These are phyloP conservation scores for Aaosphaeria pasadenensis DNA, from an alignment of 2,329 filamentous ascomycete species.

Conservation along the genomic window DNA sequence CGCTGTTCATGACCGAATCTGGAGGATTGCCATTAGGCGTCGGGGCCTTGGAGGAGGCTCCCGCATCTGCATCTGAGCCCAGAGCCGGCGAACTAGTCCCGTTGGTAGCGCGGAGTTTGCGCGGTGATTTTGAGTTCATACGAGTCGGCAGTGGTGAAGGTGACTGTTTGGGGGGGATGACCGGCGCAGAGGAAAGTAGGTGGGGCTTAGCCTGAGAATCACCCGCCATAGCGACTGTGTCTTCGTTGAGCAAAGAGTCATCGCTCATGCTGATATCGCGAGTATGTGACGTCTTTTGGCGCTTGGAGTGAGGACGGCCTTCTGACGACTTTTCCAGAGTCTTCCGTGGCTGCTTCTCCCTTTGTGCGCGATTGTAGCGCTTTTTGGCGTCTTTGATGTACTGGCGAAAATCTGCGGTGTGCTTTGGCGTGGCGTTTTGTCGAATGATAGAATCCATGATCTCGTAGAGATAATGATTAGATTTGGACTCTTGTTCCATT, in stretches of 20 bases:
- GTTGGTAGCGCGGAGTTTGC: constrained; percentile 25
- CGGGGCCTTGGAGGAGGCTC: constrained; percentile 21
- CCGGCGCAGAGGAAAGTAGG: constrained; percentile 23
- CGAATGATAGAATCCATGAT: constrained; percentile 44
- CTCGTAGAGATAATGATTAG: constrained; percentile 33
- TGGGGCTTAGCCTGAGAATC: not conserved
- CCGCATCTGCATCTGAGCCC: constrained; percentile 19
- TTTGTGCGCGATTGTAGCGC: constrained; percentile 27
- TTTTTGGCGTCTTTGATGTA: constrained; percentile 45
- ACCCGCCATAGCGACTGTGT: not conserved
- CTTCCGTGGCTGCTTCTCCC: not conserved
- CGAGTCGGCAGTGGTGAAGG: constrained; percentile 23
- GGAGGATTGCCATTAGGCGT: constrained; percentile 26
- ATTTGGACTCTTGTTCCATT: constrained; percentile 41
- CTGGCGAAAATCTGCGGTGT: constrained; percentile 41
- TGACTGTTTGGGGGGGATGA: constrained; percentile 19
- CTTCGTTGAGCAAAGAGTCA: not conserved
- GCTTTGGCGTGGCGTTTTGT: constrained; percentile 37
- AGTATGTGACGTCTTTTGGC: not conserved
- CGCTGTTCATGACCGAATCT: constrained; percentile 23
- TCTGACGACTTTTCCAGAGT: not conserved
- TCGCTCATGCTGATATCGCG: not conserved
- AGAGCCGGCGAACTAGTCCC: constrained; percentile 9
- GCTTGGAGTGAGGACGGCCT: not conserved
- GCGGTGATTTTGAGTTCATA: constrained; percentile 30